These are phyloP conservation scores for Plasmopara viticola DNA, from an alignment of 352 stramenopile species.

Conservation along the genomic window DNA sequence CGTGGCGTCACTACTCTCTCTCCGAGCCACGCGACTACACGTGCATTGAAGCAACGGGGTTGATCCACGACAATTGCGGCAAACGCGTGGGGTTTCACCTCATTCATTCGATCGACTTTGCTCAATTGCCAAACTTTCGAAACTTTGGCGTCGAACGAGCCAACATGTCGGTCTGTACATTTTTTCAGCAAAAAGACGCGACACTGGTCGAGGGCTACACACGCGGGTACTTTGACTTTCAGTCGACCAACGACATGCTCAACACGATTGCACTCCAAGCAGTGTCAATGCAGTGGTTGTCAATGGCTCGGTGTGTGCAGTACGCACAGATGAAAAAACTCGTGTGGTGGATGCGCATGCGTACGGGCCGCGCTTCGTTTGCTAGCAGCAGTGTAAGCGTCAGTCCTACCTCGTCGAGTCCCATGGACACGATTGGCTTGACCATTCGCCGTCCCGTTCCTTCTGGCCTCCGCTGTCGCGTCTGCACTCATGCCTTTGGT, in stretches of 20 bases:
- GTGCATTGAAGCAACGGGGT: conserved; percentile 44
- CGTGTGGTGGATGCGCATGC: conserved; percentile 34
- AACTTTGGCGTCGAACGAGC: conserved; percentile 32
- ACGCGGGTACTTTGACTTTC: conserved; percentile 45
- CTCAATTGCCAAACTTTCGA: conserved; percentile 29
- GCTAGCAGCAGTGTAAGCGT: conserved; percentile 31
- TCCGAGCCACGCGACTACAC: conserved; percentile 50
- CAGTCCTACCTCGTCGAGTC: conserved; percentile 24
- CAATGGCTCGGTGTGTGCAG: conserved; percentile 29
- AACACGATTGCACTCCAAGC: conserved; percentile 42
- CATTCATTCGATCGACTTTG: conserved; percentile 49
- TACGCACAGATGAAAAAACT: conserved; percentile 45
- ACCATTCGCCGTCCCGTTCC: conserved; percentile 7
- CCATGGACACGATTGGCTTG: conserved; percentile 10
- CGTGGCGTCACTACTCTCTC: conserved; percentile 36
- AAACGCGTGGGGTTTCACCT: conserved; percentile 52
- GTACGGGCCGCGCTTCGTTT: conserved; percentile 33
- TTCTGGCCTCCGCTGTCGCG: conserved; percentile 18
- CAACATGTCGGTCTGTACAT: conserved; percentile 42
- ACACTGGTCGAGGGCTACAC: conserved; percentile 35
- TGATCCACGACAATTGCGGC: conserved; percentile 28
- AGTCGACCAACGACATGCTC: conserved; percentile 32
- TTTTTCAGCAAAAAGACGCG: conserved; percentile 33
- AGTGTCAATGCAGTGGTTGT: conserved; percentile 38
- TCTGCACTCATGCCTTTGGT: conserved; percentile 27